A percentile compares a stretch with the other conserved stretches of the same genome.
Evolutionary conservation across 495 filamentous ascomycete genomes (phyloP).

Genomic region (Lasiosphaeria ovina): DNA sequence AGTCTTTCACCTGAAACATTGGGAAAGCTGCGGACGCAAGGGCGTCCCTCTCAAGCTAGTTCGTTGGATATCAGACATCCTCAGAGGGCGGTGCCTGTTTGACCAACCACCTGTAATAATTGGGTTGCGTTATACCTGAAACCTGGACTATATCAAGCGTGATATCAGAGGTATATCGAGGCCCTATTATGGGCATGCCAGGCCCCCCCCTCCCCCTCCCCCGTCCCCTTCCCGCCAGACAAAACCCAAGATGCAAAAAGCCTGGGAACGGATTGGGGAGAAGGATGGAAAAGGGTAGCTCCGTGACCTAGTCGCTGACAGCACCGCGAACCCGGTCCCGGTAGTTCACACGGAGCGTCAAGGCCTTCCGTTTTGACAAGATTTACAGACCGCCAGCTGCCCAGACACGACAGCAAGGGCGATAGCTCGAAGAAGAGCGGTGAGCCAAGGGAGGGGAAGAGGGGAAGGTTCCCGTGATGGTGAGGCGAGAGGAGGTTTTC

Average conservation of each 20-base stretch:
- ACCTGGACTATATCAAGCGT: conserved; percentile 21
- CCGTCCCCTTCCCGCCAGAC: neutral
- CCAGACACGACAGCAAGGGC: too few species aligned
- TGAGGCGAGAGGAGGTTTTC: conserved; percentile 6
- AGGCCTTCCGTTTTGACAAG: neutral
- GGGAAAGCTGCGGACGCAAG: neutral
- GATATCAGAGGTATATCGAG: conserved; percentile 19
- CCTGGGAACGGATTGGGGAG: neutral
- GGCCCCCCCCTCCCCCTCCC: neutral
- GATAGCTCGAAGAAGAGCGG: neutral
- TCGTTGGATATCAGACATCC: conserved; percentile 1
- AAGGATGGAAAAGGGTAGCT: conserved; percentile 5
- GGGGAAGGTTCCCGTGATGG: conserved; percentile 1
- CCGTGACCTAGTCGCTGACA: conserved; percentile 6
- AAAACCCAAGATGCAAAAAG: conserved; percentile 8
- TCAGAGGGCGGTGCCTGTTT: neutral
- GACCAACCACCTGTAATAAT: conserved; percentile 15
- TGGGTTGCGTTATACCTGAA: conserved; percentile 19
- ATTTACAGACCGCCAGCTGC: too few species aligned
- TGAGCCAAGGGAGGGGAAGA: conserved; percentile 12
- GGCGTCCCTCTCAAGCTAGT: neutral
- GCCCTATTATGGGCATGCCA: conserved; percentile 11
- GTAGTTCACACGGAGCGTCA: neutral
- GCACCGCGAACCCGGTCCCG: conserved; percentile 2
- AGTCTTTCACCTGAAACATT: neutral